Percentiles rank a stretch among this genome's conserved stretches.
phyloP scores from a whole-genome alignment of 768 basidiomycete species.

The Trametes gibbosa region DNA sequence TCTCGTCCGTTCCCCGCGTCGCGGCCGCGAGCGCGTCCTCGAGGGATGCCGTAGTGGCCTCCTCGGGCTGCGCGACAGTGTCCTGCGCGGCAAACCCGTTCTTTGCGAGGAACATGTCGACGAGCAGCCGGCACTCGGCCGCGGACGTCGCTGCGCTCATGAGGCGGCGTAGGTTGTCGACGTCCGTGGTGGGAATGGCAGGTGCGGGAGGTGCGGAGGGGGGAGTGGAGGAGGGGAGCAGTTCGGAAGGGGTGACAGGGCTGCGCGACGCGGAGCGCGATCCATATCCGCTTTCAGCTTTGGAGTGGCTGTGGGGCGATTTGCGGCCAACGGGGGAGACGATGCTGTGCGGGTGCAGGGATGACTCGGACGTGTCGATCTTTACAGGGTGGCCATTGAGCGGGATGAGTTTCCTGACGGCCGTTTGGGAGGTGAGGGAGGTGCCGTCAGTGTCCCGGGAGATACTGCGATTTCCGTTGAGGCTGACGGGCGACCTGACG shows the following conservation, averaged over 20 bases:
- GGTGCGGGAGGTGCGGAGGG: slow-evolving; percentile 26
- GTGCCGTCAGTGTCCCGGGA: not conserved
- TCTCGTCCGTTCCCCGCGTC: slow-evolving; percentile 12
- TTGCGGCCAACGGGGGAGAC: slow-evolving; percentile 8
- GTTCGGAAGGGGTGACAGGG: slow-evolving; percentile 12
- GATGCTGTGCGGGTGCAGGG: slow-evolving; percentile 1
- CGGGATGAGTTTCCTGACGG: slow-evolving; percentile 1
- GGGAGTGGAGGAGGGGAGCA: slow-evolving; percentile 19
- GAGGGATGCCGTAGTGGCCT: not conserved
- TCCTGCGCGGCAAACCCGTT: slow-evolving; percentile 18
- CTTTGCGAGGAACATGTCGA: slow-evolving; percentile 72
- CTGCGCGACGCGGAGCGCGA: slow-evolving; percentile 15
- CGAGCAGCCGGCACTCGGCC: slow-evolving; percentile 81
- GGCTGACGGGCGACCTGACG: not conserved
- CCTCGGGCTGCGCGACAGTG: not conserved
- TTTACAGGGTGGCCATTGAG: slow-evolving; percentile 16
- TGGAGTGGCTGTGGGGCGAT: slow-evolving; percentile 6
- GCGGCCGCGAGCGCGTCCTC: slow-evolving; percentile 16
- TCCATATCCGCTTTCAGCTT: slow-evolving; percentile 19
- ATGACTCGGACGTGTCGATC: slow-evolving; percentile 12
- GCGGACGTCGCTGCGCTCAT: slow-evolving; percentile 67
- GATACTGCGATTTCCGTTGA: slow-evolving; percentile 2
- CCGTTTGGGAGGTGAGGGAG: not conserved
- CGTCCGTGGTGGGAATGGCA: slow-evolving; percentile 43
- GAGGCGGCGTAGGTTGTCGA: slow-evolving; percentile 65